Percentiles rank a stretch among this genome's conserved stretches.
Evolutionary conservation across 768 basidiomycete genomes (phyloP).

Genomic region (Boletus sensibilis): DNA sequence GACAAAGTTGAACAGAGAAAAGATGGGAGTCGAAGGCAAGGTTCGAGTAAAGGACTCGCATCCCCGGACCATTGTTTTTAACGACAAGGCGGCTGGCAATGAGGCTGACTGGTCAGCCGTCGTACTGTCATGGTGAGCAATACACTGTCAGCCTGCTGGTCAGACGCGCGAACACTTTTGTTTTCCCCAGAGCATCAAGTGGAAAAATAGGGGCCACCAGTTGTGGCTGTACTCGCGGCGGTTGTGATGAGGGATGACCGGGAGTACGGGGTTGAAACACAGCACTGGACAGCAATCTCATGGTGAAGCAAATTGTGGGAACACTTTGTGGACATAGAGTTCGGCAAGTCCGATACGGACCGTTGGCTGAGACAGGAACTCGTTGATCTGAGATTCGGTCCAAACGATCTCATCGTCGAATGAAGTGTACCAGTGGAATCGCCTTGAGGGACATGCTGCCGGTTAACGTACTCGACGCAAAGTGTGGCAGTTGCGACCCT

Average conservation of each 20-base stretch:
- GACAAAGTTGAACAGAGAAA: not conserved
- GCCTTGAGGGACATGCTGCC: not conserved
- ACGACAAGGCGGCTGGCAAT: conserved; percentile 13
- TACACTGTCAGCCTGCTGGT: not conserved
- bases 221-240: too few species aligned
- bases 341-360: too few species aligned
- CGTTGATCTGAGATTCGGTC: not conserved
- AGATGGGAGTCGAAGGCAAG: not conserved
- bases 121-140: not conserved
- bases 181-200: not conserved
- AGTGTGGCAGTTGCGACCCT: too few species aligned
- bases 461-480: too few species aligned
- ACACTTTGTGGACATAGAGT: too few species aligned
- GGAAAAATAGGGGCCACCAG: not conserved
- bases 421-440: too few species aligned
- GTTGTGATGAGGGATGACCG: too few species aligned
- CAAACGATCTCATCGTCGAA: not conserved
- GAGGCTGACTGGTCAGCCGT: conserved; percentile 10
- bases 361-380: too few species aligned
- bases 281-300: too few species aligned
- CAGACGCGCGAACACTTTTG: not conserved
- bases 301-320: too few species aligned
- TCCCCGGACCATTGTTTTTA: not conserved
- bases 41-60: not conserved
- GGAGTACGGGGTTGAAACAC: too few species aligned